Conservation (phyloP, 108 stramenopile species). For the Skeletonema costatum region DNA sequence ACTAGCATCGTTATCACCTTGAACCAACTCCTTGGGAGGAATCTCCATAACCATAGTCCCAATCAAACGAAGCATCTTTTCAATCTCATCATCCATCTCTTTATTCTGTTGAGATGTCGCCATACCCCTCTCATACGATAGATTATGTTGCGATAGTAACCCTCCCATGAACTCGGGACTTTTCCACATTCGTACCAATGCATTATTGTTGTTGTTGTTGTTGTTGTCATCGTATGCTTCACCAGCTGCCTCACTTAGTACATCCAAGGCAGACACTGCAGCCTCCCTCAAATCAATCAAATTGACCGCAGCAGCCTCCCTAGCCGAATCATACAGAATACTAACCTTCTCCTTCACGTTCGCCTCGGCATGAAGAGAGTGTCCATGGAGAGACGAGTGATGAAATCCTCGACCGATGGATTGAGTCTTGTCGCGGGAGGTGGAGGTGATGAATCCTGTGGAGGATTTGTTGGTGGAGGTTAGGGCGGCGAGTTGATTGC, state of each 20-base stretch:
- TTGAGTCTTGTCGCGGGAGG: constrained; percentile 25
- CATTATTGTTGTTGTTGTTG: background rate
- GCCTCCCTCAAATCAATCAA: constrained; percentile 65
- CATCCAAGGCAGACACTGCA: constrained; percentile 48
- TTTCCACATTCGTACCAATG: background rate
- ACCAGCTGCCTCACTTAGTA: constrained; percentile 16
- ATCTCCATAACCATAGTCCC: constrained; percentile 13
- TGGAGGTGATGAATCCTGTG: constrained; percentile 13
- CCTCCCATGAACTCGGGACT: constrained; percentile 3
- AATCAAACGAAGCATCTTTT: constrained; percentile 19
- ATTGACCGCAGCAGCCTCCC: constrained; percentile 65
- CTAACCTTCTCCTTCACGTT: constrained; percentile 50
- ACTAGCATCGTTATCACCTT: background rate
- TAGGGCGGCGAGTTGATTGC: constrained; percentile 40
- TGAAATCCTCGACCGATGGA: constrained; percentile 64
- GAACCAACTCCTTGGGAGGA: background rate
- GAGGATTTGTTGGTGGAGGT: constrained; percentile 6
- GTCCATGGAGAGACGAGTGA: constrained; percentile 62
- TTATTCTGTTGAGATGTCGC: constrained; percentile 32
- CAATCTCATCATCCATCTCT: constrained; percentile 28
- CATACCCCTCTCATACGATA: constrained; percentile 47
- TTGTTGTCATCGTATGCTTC: background rate
- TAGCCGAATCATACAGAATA: constrained; percentile 68
- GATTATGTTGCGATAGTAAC: constrained; percentile 9
- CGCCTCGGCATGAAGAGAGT: constrained; percentile 21